phyloP scores from a whole-genome alignment of 768 basidiomycete species.

The Termitomyces sp. region DNA sequence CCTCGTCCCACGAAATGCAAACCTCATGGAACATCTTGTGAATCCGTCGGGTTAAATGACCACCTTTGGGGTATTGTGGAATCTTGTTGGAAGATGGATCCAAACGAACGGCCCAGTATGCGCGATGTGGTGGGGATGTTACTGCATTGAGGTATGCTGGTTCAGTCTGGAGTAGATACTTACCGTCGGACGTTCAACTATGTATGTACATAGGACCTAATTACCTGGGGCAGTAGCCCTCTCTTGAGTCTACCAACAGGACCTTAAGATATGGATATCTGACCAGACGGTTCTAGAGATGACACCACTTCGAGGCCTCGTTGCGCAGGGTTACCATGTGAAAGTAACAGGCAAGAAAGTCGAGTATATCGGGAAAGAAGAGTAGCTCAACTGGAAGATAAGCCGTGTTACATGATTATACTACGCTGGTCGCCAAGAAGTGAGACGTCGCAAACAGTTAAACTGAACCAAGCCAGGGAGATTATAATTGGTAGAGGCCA shows the following conservation, averaged over 20 bases:
- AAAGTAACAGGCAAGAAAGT: too few relatives aligned
- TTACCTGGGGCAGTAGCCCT: not conserved
- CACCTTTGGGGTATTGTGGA: slow-evolving; percentile 26
- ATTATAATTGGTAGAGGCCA: not conserved
- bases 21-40: slow-evolving; percentile 8
- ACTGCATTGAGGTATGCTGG: not conserved
- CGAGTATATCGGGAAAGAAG: too few relatives aligned
- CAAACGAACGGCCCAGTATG: slow-evolving; percentile 21
- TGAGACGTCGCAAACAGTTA: too few relatives aligned
- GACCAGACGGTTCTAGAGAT: too few relatives aligned
- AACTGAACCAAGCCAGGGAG: not conserved
- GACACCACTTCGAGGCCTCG: too few relatives aligned
- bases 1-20: slow-evolving; percentile 11
- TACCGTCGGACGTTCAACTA: not conserved
- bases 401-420: too few relatives aligned
- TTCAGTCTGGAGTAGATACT: not conserved
- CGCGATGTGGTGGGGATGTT: slow-evolving; percentile 15
- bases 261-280: too few relatives aligned
- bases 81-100: slow-evolving; percentile 22
- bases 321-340: too few relatives aligned
- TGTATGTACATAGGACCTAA: not conserved
- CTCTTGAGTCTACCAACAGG: not conserved
- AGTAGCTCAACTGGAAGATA: not conserved
- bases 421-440: too few relatives aligned
- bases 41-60: slow-evolving; percentile 21